Evolutionary conservation across 129 eudicot genomes (phyloP).

Genomic region (Artemisia annua): DNA sequence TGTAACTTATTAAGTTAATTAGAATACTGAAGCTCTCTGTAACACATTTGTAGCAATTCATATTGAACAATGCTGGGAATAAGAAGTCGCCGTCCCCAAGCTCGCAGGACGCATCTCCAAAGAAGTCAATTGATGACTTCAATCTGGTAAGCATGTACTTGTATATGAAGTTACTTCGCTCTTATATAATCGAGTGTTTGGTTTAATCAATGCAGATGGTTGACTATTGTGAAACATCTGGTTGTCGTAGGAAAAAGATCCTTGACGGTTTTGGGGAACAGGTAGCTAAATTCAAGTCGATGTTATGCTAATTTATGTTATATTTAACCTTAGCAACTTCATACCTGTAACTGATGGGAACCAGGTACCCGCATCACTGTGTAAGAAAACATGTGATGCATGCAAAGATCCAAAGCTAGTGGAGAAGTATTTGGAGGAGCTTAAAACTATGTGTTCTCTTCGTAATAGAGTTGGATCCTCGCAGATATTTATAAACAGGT

Average conservation of each 20-base stretch:
- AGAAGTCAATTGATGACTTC: constrained; percentile 74
- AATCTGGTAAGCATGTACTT: constrained; percentile 46
- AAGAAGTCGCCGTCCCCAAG: constrained; percentile 64
- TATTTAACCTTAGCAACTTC: constrained; percentile 7
- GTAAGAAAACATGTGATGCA: constrained; percentile 83
- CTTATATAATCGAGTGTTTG: constrained; percentile 4
- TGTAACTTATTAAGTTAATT: neutral
- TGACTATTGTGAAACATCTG: constrained; percentile 79
- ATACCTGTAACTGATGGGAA: constrained; percentile 25
- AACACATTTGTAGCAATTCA: constrained; percentile 63
- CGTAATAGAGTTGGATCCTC: constrained; percentile 55
- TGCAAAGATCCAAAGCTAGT: constrained; percentile 79
- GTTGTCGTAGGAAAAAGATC: constrained; percentile 91
- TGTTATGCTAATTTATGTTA: neutral
- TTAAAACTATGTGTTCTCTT: constrained; percentile 46
- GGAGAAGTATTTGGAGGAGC: constrained; percentile 67
- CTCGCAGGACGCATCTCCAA: constrained; percentile 48
- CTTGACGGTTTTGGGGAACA: constrained; percentile 88
- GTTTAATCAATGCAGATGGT: constrained; percentile 61
- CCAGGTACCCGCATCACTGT: constrained; percentile 62
- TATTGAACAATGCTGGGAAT: constrained; percentile 60
- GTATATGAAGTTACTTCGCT: constrained; percentile 9
- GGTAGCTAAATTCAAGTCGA: constrained; percentile 41
- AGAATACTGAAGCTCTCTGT: neutral
- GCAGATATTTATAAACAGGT: constrained; percentile 71